Base-by-base conservation (phyloP, 2,329 filamentous ascomycete genomes). In the Arthrobotrys conoides region DNA sequence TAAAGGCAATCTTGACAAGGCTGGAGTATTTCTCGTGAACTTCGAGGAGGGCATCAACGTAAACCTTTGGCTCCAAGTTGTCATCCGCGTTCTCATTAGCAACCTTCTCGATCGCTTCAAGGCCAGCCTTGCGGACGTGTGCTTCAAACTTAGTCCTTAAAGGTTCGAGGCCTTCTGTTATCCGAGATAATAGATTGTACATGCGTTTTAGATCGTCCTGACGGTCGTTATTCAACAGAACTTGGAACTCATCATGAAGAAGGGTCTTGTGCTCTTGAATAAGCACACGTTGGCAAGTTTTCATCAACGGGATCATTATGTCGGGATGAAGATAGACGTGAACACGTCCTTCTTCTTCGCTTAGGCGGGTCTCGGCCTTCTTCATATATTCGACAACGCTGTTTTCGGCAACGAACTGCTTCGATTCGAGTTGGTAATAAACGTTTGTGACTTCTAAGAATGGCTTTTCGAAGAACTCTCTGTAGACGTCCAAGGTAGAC, bases 311-410 rank as follows among this genome's bases (percentile, higher is more conserved):
- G 6, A 90, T 86, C 81, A 93, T 92, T 73, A 98, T 97, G 84
- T 99, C 96, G 41, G 90, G 90, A 83, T 98, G 93, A 55, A 99
- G 88, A 83, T 97, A 99, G 83, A 98, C 90, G 81, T 90, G 90
- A 9, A 99, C 96, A 27, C 96, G 93, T 83, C 95, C 93, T 86
- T 97, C 96, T 85, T 99, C 96, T 85, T 99, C 96, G 6, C 93
- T 90, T 78, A 99, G 86, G 36, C 96, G 91, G 49, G 90, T 86
- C 85, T 98, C 95, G 0, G 96, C 96, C 88, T 99, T 99, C 88
- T 98, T 98, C 96, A 99, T 98, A 86, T 98, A 99, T 83, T 99
- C 96, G 38, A 99, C 94, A 3, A 99, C 94, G 80, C 92, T 97
- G 84, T 99, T 99, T 84, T 98, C 95, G 10, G 94, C 93, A 38